These are phyloP conservation scores for Triticum turgidum DNA, from an alignment of 176 grass and related monocot species.

Conservation along the genomic window DNA sequence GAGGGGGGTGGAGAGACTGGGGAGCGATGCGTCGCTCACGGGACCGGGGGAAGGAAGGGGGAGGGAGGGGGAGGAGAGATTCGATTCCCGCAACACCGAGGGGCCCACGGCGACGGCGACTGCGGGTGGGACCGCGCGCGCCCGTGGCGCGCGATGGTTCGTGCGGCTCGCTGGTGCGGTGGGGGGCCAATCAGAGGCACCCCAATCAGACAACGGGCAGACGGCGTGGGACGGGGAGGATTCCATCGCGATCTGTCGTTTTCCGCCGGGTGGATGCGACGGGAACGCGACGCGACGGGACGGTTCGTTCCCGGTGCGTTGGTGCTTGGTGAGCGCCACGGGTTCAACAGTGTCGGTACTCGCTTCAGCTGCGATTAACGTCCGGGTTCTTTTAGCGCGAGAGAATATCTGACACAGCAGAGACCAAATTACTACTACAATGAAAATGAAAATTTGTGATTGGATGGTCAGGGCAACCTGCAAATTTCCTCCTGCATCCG, in stretches of 20 bases:
- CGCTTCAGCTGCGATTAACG: neutral
- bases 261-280: neutral
- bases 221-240: neutral
- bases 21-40: constrained; percentile 33
- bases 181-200: neutral
- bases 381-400: too few relatives aligned
- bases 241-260: constrained; percentile 31
- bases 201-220: neutral
- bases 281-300: neutral
- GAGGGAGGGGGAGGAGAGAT: constrained; percentile 17
- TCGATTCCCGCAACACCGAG: constrained; percentile 32
- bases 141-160: constrained; percentile 30
- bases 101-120: constrained; percentile 27
- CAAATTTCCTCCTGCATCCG: too few relatives aligned
- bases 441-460: too few relatives aligned
- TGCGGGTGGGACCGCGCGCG: constrained; percentile 1
- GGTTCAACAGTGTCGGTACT: neutral
- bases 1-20: neutral
- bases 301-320: neutral
- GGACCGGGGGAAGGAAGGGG: neutral
- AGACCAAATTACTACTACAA: too few relatives aligned
- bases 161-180: constrained; percentile 25
- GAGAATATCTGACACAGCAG: too few relatives aligned
- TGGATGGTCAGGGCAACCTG: too few relatives aligned
- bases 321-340: neutral